A percentile compares a stretch with the other conserved stretches of the same genome.
phyloP scores from a whole-genome alignment of 306 rosid genomes.

The Sicyos edulis region DNA sequence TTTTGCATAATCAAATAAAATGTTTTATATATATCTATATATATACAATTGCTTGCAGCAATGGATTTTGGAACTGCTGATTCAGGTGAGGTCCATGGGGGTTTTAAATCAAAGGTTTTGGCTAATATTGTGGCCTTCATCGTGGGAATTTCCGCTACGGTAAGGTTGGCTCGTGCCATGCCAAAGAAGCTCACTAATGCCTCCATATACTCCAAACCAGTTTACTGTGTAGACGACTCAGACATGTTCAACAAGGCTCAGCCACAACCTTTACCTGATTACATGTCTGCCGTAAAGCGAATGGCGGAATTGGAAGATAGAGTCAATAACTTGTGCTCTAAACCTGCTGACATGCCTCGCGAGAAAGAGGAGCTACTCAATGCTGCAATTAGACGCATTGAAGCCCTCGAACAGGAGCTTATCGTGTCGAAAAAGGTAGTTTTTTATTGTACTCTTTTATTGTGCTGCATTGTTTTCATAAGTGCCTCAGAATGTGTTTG shows the following conservation, averaged over 20 bases:
- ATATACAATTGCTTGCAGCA: slow-evolving; percentile 21
- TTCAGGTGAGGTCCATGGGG: slow-evolving; percentile 41
- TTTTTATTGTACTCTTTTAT: neutral
- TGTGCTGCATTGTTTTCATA: neutral
- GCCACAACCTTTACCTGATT: slow-evolving; percentile 35
- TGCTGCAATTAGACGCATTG: slow-evolving; percentile 45
- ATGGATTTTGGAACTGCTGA: slow-evolving; percentile 29
- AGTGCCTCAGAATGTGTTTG: neutral
- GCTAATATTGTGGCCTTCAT: slow-evolving; percentile 63
- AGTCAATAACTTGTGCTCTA: slow-evolving; percentile 34
- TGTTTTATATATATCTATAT: neutral
- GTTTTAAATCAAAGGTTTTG: slow-evolving; percentile 44
- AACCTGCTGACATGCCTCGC: slow-evolving; percentile 48
- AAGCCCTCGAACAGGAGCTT: slow-evolving; percentile 59
- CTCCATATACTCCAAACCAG: slow-evolving; percentile 55
- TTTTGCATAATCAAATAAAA: neutral
- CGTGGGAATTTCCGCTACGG: slow-evolving; percentile 72
- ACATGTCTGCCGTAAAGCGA: slow-evolving; percentile 61
- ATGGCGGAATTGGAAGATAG: slow-evolving; percentile 76
- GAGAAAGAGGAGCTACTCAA: slow-evolving; percentile 67
- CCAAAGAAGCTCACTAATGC: slow-evolving; percentile 73
- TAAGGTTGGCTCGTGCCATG: slow-evolving; percentile 59
- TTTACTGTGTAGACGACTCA: slow-evolving; percentile 28
- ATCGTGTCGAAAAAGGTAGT: slow-evolving; percentile 60
- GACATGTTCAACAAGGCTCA: slow-evolving; percentile 21